Base-by-base conservation (phyloP, 108 stramenopile species). In the Skeletonema grethae region DNA sequence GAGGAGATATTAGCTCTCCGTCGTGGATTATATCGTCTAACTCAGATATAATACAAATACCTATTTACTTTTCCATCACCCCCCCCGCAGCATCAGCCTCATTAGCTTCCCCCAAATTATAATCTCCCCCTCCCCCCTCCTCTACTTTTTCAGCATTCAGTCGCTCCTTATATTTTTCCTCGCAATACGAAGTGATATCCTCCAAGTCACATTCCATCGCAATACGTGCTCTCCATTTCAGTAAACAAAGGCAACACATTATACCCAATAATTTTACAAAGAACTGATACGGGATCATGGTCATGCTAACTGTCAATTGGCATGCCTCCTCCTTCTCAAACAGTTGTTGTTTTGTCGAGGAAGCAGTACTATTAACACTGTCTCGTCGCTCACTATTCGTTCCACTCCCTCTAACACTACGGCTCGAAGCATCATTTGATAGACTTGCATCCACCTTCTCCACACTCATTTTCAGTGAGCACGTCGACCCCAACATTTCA, bases 121-220 rank as follows among this genome's bases (percentile, higher is more conserved):
- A 15, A n/a, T 43, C 41, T n/a, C 57, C 65, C 57, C 18, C 22
- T 48, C 30, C 65, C 60, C 57, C 57, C 65, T 59, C 57, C 65
- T 16, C 65, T 57, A 57, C 7, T 61, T 66, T 12, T 10, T 66
- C 24, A 10, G 35, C 60, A 13, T 18, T 20, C 60, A 29, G 7
- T 25, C 20, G 29, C 10, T 66, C 57, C 57, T 66, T 5, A 29
- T 29, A 29, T 11, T 59, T 66, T 22, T 10, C 41, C 57, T 66
- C 60, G 15, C 59, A 58, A 29, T 59, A 29, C 2, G n/a, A 55
- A 29, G 57, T 48, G 7, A 66, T 12, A 66, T 66, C 65, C 32
- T 61, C 60, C 16, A 61, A 36, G n/a, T 61, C 60, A 36, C 60
- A 61, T 36, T 61, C 60, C 60, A 61, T 61, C n/a, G 60, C 60